A percentile compares a stretch with the other conserved stretches of the same genome.
phyloP scores from a whole-genome alignment of 1,284 basidiomycete species.

The Cryptococcus sp. region DNA sequence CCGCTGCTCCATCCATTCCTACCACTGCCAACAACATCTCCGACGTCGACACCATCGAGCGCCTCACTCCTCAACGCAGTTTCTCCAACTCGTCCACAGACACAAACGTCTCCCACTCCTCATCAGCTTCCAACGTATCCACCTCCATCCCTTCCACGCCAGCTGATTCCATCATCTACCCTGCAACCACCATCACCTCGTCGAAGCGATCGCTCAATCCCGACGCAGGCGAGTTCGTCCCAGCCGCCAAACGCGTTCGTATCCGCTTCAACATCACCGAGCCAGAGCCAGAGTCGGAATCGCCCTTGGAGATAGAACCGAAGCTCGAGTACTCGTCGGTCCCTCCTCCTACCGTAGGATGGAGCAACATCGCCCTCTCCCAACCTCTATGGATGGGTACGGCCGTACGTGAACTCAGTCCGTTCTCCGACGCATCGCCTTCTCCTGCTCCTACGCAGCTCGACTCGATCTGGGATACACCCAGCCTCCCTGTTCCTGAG shows the following conservation, averaged over 20 bases:
- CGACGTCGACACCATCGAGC: slow-evolving; percentile 2
- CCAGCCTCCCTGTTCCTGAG: too few relatives aligned
- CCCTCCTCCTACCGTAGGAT: too few relatives aligned
- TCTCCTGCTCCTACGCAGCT: too few relatives aligned
- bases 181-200: slow-evolving; percentile 3
- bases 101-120: slow-evolving; percentile 11
- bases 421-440: too few relatives aligned
- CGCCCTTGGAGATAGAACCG: too few relatives aligned
- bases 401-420: too few relatives aligned
- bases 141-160: neutral
- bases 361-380: too few relatives aligned
- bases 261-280: neutral
- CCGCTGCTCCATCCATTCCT: neutral
- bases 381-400: too few relatives aligned
- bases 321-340: too few relatives aligned
- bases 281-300: too few relatives aligned
- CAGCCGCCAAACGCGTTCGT: neutral
- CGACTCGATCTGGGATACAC: too few relatives aligned
- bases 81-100: neutral
- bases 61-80: neutral
- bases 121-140: slow-evolving; percentile 10
- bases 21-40: neutral
- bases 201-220: slow-evolving; percentile 7
- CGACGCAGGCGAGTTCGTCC: slow-evolving; percentile 5
- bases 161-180: neutral